Percentiles rank a stretch among this genome's conserved stretches.
These are phyloP conservation scores for Hydnomerulius pinastri DNA, from an alignment of 768 basidiomycete species.

Conservation along the genomic window DNA sequence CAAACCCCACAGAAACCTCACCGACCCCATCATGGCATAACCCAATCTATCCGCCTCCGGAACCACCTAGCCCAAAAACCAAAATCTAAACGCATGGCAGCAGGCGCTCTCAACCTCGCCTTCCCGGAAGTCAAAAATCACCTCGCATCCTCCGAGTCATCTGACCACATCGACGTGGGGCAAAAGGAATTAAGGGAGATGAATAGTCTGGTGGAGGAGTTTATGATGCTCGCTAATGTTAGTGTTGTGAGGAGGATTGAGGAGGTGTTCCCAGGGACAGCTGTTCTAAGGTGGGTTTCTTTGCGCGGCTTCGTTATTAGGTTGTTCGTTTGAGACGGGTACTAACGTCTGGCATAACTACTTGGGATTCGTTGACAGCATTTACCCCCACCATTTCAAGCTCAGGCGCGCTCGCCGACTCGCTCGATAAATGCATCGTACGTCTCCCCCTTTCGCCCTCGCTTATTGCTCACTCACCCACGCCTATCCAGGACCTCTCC, in stretches of 20 bases:
- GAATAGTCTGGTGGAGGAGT: constrained; percentile 96
- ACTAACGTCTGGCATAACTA: no score
- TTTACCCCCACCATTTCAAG: constrained; percentile 89
- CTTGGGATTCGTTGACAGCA: no score
- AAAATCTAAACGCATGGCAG: constrained; percentile 85
- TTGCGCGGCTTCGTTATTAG: no score
- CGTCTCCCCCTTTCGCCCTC: constrained; percentile 28
- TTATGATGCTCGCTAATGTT: constrained; percentile 98
- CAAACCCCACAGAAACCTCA: constrained; percentile 57
- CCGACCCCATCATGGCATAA: constrained; percentile 86
- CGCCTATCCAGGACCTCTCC: constrained; percentile 62
- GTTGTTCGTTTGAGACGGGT: constrained; percentile 6
- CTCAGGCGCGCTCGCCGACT: constrained; percentile 86
- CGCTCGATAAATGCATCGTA: constrained; percentile 86
- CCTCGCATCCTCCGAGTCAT: constrained; percentile 88
- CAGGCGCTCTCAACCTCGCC: constrained; percentile 96
- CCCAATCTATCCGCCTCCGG: constrained; percentile 83
- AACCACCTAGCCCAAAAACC: constrained; percentile 86
- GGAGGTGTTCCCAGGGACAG: constrained; percentile 93
- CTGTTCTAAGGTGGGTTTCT: constrained; percentile 89
- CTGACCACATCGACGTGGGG: constrained; percentile 96
- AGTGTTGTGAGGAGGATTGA: constrained; percentile 91
- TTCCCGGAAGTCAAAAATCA: constrained; percentile 99
- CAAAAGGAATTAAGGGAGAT: constrained; percentile 92
- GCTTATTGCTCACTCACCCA: not conserved